Evolutionary conservation across 73 alveolate species (phyloP).

Genomic region (Tetrahymena borealis): DNA sequence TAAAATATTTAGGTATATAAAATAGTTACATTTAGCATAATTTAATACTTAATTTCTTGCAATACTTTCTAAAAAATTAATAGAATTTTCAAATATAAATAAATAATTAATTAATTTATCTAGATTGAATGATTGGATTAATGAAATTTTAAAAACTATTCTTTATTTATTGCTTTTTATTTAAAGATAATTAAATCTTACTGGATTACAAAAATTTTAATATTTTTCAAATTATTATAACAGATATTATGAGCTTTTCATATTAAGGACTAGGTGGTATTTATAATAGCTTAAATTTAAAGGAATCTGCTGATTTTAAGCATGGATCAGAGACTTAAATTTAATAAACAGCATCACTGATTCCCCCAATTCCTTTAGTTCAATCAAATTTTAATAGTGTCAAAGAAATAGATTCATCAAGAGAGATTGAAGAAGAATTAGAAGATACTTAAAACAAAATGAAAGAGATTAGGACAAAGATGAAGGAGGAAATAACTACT

Average conservation of each 20-base stretch:
- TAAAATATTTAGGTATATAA: too few species aligned
- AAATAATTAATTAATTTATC: too few species aligned
- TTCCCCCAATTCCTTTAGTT: neutral
- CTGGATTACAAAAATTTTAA: neutral
- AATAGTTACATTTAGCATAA: too few species aligned
- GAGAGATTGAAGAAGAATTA: neutral
- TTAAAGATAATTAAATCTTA: neutral
- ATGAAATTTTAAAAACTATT: too few species aligned
- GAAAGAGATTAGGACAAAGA: neutral
- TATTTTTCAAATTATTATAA: neutral
- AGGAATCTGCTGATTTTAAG: neutral
- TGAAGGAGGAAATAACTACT: neutral
- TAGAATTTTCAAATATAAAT: too few species aligned
- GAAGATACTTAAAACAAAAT: neutral
- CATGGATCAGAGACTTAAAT: neutral
- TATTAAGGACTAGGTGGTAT: neutral
- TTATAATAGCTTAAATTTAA: neutral
- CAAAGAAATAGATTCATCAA: neutral
- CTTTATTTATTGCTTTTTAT: neutral
- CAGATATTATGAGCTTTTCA: neutral
- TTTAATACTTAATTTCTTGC: too few species aligned
- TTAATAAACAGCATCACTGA: neutral
- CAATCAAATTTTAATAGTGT: neutral
- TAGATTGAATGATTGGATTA: too few species aligned
- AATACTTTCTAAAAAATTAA: too few species aligned